Base-by-base conservation (phyloP, 257 asterid genomes). In the Galeopsis tetrahit region DNA sequence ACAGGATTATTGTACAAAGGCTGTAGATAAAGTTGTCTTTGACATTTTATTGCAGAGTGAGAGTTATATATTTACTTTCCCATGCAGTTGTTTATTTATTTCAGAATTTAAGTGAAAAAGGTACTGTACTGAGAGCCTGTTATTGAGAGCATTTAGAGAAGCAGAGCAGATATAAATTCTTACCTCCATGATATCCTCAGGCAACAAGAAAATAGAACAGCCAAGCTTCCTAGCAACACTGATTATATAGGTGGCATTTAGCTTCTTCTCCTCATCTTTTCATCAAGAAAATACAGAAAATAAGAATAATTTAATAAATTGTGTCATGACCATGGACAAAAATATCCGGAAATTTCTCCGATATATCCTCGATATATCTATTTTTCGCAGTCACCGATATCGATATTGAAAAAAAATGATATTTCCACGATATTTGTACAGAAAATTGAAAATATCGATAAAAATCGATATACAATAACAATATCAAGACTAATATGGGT, bases 181-280 rank as follows among this genome's bases (percentile, higher is more conserved):
- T 77, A 94, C 99, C 93, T 91, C 95, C 68, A 88, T 89, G 86
- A 94, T 94, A 80, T 94, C 98, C 80, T 94, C 99, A 4, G 99
- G 99, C 87, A 94, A 82, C 87, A 94, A 84, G 90, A 91, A 94
- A 57, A 94, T 87, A 52, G 99, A 91, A 77, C 99, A 94, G 11
- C 99, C 99, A 59, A 94, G 97, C 80, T 94, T 94, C 78, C 99
- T 79, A 7, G 99, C 98, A 68, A 94, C 97, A 69, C 99, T 94
- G 83, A 94, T 94, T 76, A 94, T 94, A 75, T 94, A 94, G 28
- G 97, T 91, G 43, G 99, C 99, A 80, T 94, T 94, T 80, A 94
- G 79, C 87, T 91, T 94, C 89, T 89, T 94, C 83, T 90, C 96
- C 66, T 94, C 98, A 55, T 87, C 99, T 94, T 80, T 64, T n/a